phyloP scores from a whole-genome alignment of 106 monocot species.

The Dendrobium officinale region DNA sequence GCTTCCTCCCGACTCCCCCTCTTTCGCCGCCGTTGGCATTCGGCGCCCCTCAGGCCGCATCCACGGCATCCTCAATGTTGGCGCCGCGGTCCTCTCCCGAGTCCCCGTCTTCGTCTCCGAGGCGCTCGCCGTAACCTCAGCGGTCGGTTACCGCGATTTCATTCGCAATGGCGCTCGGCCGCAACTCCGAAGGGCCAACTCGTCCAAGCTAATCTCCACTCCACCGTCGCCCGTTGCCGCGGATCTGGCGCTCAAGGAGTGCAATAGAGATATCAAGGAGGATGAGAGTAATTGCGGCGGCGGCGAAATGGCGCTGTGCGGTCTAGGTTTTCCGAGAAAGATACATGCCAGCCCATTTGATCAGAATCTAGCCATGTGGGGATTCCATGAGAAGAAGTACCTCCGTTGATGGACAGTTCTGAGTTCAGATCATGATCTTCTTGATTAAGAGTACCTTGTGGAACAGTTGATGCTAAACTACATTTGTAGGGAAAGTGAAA shows the following conservation, averaged over 20 bases:
- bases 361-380: background rate
- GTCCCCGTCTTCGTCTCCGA: constrained; percentile 26
- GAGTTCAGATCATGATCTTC: too few species aligned
- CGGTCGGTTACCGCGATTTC: constrained; percentile 38
- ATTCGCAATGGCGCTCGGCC: constrained; percentile 12
- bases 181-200: background rate
- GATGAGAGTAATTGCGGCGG: background rate
- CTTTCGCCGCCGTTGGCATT: constrained; percentile 51
- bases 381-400: background rate
- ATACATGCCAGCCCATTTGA: background rate
- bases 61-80: constrained; percentile 66
- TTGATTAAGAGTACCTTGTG: too few species aligned
- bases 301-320: background rate
- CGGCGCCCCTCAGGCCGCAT: constrained; percentile 67
- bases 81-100: constrained; percentile 22
- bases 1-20: constrained; percentile 19
- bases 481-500: too few species aligned
- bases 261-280: background rate
- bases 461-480: too few species aligned
- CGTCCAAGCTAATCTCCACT: background rate
- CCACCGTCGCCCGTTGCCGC: background rate
- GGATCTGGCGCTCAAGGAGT: background rate
- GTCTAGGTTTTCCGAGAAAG: constrained; percentile 1
- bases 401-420: background rate
- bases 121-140: constrained; percentile 19